Percentiles rank a stretch among this genome's conserved stretches.
Evolutionary conservation across 2,329 filamentous ascomycete genomes (phyloP).

Genomic region (Aspergillus brasiliensis): DNA sequence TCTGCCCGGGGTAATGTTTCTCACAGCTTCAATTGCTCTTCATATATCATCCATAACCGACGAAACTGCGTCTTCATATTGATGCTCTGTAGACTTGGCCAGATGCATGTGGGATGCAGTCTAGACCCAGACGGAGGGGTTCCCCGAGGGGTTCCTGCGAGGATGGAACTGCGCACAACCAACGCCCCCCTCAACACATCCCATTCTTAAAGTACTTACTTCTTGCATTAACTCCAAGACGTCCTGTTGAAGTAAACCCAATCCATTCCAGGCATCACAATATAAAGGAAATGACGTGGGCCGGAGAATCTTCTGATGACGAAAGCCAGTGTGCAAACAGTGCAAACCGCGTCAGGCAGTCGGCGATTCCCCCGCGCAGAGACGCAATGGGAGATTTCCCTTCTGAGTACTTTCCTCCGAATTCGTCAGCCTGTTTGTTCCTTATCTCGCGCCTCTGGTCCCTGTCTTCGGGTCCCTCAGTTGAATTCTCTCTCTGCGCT

Average conservation of each 20-base stretch:
- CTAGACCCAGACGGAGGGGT: neutral
- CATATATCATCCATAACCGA: too few relatives aligned
- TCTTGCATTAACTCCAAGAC: neutral
- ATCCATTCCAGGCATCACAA: too few relatives aligned
- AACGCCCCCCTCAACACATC: neutral
- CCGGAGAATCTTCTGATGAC: neutral
- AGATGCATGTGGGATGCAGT: neutral
- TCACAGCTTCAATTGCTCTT: too few relatives aligned
- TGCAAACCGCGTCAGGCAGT: slow-evolving; percentile 13
- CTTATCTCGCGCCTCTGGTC: neutral
- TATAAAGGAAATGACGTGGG: neutral
- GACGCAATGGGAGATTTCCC: slow-evolving; percentile 10
- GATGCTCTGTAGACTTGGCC: neutral
- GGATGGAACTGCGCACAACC: neutral
- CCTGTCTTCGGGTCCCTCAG: neutral
- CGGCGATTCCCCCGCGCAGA: slow-evolving; percentile 7
- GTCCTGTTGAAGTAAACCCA: too few relatives aligned
- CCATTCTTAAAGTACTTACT: neutral
- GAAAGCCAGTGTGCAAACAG: slow-evolving; percentile 16
- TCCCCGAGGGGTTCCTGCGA: neutral
- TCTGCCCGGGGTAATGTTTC: too few relatives aligned
- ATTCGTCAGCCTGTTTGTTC: neutral
- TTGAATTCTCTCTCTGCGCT: neutral
- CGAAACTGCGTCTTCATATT: too few relatives aligned
- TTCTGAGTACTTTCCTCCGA: slow-evolving; percentile 6